A percentile compares a stretch with the other conserved stretches of the same genome.
Conservation (phyloP, 306 rosid species). For the Mucuna pruriens region DNA sequence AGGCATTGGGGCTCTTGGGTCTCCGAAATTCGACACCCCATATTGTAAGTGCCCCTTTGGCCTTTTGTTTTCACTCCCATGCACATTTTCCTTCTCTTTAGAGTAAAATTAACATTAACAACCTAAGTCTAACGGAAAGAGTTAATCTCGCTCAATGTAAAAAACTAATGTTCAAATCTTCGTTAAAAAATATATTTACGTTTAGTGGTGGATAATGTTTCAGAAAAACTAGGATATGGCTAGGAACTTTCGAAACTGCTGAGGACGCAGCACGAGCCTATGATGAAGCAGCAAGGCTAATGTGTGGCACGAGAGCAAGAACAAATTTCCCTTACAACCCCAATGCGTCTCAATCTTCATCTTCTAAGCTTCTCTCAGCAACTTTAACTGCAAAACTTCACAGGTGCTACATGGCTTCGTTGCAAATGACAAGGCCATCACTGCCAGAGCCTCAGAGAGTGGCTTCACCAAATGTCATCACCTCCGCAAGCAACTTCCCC, state of each 20-base stretch:
- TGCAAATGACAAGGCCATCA: slow-evolving; percentile 69
- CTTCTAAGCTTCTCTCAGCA: slow-evolving; percentile 89
- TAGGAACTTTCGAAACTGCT: slow-evolving; percentile 93
- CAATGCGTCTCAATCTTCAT: slow-evolving; percentile 65
- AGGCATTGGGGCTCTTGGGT: slow-evolving; percentile 99
- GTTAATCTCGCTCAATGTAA: background rate
- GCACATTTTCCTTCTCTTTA: slow-evolving; percentile 6
- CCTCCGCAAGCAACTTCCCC: slow-evolving; percentile 35
- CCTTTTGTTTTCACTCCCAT: background rate
- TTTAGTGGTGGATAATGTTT: background rate
- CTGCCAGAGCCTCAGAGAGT: slow-evolving; percentile 50
- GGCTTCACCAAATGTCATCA: slow-evolving; percentile 21
- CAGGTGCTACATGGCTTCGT: slow-evolving; percentile 83
- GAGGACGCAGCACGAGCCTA: slow-evolving; percentile 96
- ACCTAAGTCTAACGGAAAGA: background rate
- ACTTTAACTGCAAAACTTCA: slow-evolving; percentile 88
- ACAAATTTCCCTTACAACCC: slow-evolving; percentile 93
- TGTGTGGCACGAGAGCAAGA: slow-evolving; percentile 88
- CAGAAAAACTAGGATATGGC: slow-evolving; percentile 98
- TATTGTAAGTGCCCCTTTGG: slow-evolving; percentile 61
- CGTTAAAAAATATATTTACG: background rate
- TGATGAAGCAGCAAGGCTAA: slow-evolving; percentile 93
- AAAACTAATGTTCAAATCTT: background rate
- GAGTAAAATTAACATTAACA: background rate
- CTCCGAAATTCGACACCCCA: slow-evolving; percentile 95